A percentile compares a stretch with the other conserved stretches of the same genome.
Conservation (phyloP, 495 filamentous ascomycete species). For the Xylaria acuta region DNA sequence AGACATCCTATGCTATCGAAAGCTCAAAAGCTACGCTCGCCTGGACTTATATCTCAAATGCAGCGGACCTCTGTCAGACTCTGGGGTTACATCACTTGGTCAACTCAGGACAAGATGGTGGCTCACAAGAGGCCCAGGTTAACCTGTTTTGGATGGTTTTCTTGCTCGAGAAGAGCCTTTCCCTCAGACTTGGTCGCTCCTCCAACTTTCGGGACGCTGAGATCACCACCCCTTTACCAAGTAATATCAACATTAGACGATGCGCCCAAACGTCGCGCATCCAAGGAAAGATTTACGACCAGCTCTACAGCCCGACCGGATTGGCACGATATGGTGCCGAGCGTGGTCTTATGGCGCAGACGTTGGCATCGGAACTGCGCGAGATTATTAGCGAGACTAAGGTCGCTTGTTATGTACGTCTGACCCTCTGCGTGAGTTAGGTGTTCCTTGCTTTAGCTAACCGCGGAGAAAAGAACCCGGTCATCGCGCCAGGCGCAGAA, state of each 20-base stretch:
- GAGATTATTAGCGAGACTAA: slow-evolving; percentile 31
- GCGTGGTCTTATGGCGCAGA: slow-evolving; percentile 13
- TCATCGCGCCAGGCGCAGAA: background rate
- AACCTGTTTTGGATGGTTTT: slow-evolving; percentile 37
- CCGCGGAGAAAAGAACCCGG: background rate
- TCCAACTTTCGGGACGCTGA: slow-evolving; percentile 36
- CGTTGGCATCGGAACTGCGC: slow-evolving; percentile 11
- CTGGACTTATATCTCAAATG: slow-evolving; percentile 37
- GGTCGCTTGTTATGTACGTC: background rate
- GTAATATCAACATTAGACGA: slow-evolving; percentile 24
- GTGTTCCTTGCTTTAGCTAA: background rate
- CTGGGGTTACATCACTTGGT: slow-evolving; percentile 31
- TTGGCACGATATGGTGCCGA: slow-evolving; percentile 46
- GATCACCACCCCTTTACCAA: slow-evolving; percentile 36
- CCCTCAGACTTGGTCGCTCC: slow-evolving; percentile 34
- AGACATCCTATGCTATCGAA: slow-evolving; percentile 47
- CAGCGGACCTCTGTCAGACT: slow-evolving; percentile 31
- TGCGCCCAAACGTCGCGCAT: slow-evolving; percentile 49
- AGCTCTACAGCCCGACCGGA: slow-evolving; percentile 55
- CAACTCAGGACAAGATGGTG: background rate
- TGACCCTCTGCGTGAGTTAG: background rate
- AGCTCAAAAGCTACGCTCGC: slow-evolving; percentile 32
- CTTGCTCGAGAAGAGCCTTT: slow-evolving; percentile 33
- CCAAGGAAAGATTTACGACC: slow-evolving; percentile 54
- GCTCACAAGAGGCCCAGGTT: slow-evolving; percentile 13